Conservation (phyloP, 2,329 filamentous ascomycete species). For the Ophiostoma piceae region DNA sequence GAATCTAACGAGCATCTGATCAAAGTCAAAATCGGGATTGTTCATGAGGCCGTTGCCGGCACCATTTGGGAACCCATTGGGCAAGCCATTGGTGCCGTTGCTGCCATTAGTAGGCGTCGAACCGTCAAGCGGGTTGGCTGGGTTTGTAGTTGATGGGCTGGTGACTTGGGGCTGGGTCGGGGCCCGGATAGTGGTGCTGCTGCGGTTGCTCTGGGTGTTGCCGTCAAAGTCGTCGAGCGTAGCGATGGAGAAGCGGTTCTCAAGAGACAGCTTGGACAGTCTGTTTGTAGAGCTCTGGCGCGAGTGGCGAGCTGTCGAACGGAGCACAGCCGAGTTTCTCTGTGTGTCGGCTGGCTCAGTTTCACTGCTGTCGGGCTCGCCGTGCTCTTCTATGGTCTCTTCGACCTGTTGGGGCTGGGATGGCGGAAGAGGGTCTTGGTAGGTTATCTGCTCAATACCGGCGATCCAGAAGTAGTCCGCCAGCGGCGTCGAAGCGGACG, state of each 20-base stretch:
- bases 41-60: constrained; percentile 31
- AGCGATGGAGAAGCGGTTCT: constrained; percentile 47
- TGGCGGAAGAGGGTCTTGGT: constrained; percentile 49
- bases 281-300: constrained; percentile 57
- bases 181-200: constrained; percentile 57
- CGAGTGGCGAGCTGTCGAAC: constrained; percentile 49
- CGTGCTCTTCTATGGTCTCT: constrained; percentile 58
- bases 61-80: constrained; percentile 22
- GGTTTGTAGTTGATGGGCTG: neutral
- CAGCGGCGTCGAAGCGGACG: constrained; percentile 55
- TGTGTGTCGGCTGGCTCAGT: constrained; percentile 31
- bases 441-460: constrained; percentile 62
- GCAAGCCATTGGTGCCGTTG: constrained; percentile 16
- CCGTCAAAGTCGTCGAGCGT: constrained; percentile 55
- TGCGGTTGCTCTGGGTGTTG: constrained; percentile 58
- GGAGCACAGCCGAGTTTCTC: constrained; percentile 27
- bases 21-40: constrained; percentile 74
- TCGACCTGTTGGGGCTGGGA: constrained; percentile 42
- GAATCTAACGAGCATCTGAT: constrained; percentile 88
- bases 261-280: constrained; percentile 46
- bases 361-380: constrained; percentile 43
- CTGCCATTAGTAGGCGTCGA: neutral
- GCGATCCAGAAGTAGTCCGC: constrained; percentile 75
- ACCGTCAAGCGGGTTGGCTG: neutral
- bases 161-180: constrained; percentile 26